These are phyloP conservation scores for Mrakia blollopis DNA, from an alignment of 768 basidiomycete species.

Conservation along the genomic window DNA sequence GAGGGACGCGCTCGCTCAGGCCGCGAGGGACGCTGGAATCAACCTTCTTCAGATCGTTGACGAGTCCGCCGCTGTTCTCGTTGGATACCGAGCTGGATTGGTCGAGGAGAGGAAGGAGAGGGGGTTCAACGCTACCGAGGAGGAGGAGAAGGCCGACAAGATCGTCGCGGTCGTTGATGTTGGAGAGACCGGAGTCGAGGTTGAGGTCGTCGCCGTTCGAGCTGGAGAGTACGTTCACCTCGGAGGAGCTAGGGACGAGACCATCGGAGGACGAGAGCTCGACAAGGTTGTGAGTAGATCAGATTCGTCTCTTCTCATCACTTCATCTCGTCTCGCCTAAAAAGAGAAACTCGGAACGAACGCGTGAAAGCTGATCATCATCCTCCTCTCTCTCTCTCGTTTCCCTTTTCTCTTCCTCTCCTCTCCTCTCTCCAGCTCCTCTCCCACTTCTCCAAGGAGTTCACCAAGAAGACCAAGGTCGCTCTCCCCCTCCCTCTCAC, in stretches of 20 bases:
- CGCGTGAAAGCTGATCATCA: slow-evolving; percentile 56
- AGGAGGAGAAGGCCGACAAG: slow-evolving; percentile 43
- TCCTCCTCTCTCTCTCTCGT: slow-evolving; percentile 70
- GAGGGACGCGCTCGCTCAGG: slow-evolving; percentile 63
- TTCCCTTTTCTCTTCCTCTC: slow-evolving; percentile 61
- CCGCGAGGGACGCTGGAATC: slow-evolving; percentile 74
- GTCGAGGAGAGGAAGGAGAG: slow-evolving; percentile 42
- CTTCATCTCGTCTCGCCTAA: slow-evolving; percentile 47
- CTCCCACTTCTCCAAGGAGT: slow-evolving; percentile 89
- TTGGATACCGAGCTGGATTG: slow-evolving; percentile 47
- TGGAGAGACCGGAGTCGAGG: slow-evolving; percentile 45
- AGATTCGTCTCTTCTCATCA: neutral
- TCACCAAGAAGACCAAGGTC: slow-evolving; percentile 89
- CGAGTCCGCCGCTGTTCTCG: slow-evolving; percentile 70
- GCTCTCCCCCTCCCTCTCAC: slow-evolving; percentile 56
- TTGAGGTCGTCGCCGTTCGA: slow-evolving; percentile 42
- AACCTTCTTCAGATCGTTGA: slow-evolving; percentile 80
- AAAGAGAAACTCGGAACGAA: slow-evolving; percentile 78
- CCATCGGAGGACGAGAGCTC: slow-evolving; percentile 46
- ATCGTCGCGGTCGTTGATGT: slow-evolving; percentile 45
- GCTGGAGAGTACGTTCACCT: slow-evolving; percentile 46
- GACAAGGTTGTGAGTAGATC: slow-evolving; percentile 44
- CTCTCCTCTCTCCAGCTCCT: slow-evolving; percentile 69
- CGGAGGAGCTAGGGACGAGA: slow-evolving; percentile 43
- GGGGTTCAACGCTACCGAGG: slow-evolving; percentile 42